These are phyloP conservation scores for Wallacemonas rigidus DNA, from an alignment of 208 protist species.

Conservation along the genomic window DNA sequence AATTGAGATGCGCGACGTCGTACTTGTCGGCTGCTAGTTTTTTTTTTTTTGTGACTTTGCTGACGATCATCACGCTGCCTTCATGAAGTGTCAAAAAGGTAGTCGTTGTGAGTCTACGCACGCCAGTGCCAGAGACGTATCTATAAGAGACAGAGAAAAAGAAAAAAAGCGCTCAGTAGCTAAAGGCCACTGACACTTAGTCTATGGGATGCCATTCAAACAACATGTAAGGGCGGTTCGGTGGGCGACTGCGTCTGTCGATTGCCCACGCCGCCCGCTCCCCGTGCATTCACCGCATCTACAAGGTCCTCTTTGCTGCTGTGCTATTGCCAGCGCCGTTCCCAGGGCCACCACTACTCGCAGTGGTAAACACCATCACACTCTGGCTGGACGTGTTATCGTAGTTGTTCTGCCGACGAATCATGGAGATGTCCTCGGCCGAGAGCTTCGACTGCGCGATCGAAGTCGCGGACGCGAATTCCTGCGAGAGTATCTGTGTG, in stretches of 20 bases:
- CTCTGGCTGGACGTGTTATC: constrained; percentile 75
- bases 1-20: no score
- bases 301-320: neutral
- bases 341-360: neutral
- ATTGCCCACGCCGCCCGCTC: no score
- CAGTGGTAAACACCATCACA: constrained; percentile 73
- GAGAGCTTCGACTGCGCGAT: constrained; percentile 49
- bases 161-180: neutral
- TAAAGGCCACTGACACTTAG: neutral
- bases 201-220: neutral
- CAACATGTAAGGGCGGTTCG: neutral
- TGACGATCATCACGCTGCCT: no score
- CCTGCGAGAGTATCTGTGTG: neutral
- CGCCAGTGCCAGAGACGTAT: neutral
- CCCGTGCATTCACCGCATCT: no score
- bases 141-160: neutral
- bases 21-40: no score
- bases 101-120: no score
- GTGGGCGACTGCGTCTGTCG: no score
- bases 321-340: neutral
- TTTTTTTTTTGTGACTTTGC: no score
- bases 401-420: constrained; percentile 82
- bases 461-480: constrained; percentile 17
- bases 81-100: no score
- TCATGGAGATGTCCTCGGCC: constrained; percentile 71